A percentile compares a stretch with the other conserved stretches of the same genome.
Evolutionary conservation across 345 rosid species (phyloP).

Genomic region (Aquilaria malaccensis): DNA sequence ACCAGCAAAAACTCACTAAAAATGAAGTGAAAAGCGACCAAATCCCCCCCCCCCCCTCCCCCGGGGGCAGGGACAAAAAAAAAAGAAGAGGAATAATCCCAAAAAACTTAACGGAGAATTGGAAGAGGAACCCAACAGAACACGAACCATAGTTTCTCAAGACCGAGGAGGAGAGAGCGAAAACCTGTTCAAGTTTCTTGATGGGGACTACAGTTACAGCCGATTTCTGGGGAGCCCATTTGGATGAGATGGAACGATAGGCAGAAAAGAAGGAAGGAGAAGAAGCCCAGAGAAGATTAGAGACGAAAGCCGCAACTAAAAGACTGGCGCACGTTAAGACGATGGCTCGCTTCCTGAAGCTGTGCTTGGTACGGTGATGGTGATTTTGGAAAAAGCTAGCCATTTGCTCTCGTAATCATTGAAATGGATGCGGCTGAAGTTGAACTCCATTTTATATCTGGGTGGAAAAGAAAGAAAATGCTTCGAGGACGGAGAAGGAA

Average conservation of each 20-base stretch:
- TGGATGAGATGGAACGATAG: constrained; percentile 26
- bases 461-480: not conserved
- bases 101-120: no score
- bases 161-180: not conserved
- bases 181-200: constrained; percentile 21
- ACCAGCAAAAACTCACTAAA: not conserved
- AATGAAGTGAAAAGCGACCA: not conserved
- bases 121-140: no score
- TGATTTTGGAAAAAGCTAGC: constrained; percentile 11
- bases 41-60: no score
- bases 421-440: constrained; percentile 7
- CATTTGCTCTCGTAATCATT: constrained; percentile 32
- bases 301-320: constrained; percentile 34
- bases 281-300: constrained; percentile 34
- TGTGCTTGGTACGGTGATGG: constrained; percentile 23
- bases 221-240: constrained; percentile 34
- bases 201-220: constrained; percentile 18
- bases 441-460: constrained; percentile 7
- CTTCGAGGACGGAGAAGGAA: constrained; percentile 7
- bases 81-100: no score
- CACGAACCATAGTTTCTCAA: not conserved
- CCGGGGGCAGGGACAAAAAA: no score
- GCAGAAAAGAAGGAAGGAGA: constrained; percentile 25
- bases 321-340: constrained; percentile 26
- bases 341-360: constrained; percentile 23